Percentiles rank a stretch among this genome's conserved stretches.
Conservation (phyloP, 2,329 filamentous ascomycete genomes). For the Aspergillus ruber region DNA sequence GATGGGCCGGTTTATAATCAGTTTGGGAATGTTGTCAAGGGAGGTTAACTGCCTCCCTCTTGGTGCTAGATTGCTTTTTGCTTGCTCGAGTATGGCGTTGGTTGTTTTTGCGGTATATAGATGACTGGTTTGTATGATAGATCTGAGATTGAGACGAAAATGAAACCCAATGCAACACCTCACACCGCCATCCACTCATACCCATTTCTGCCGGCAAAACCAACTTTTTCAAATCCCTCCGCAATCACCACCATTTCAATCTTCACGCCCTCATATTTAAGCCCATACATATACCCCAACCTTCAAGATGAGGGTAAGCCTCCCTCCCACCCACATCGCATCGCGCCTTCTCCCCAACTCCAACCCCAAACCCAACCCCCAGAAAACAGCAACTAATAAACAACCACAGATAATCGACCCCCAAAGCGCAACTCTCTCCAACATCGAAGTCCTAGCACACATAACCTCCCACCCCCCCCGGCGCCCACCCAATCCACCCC, state of each 20-base stretch:
- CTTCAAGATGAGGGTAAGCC: not conserved
- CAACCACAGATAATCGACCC: slow-evolving; percentile 37
- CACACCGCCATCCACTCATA: too few relatives aligned
- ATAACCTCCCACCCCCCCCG: slow-evolving; percentile 37
- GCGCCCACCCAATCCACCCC: slow-evolving; percentile 33
- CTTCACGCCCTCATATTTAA: too few relatives aligned
- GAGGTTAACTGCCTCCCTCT: slow-evolving; percentile 23
- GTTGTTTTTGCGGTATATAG: too few relatives aligned
- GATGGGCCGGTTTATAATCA: slow-evolving; percentile 32
- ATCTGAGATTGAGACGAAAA: too few relatives aligned
- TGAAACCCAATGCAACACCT: too few relatives aligned
- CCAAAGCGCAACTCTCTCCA: slow-evolving; percentile 39
- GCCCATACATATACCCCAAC: too few relatives aligned
- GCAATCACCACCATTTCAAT: not conserved
- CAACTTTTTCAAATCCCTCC: slow-evolving; percentile 12
- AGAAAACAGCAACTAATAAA: not conserved
- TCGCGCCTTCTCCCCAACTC: too few relatives aligned
- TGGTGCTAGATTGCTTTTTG: slow-evolving; percentile 2
- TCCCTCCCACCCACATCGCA: not conserved
- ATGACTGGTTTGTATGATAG: too few relatives aligned
- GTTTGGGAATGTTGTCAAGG: slow-evolving; percentile 31
- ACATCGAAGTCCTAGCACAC: slow-evolving; percentile 39
- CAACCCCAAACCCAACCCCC: too few relatives aligned
- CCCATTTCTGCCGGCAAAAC: slow-evolving; percentile 17
- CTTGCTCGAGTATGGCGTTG: too few relatives aligned